Evolutionary conservation across 345 rosid species (phyloP).

Genomic region (Ailanthus altissimus): DNA sequence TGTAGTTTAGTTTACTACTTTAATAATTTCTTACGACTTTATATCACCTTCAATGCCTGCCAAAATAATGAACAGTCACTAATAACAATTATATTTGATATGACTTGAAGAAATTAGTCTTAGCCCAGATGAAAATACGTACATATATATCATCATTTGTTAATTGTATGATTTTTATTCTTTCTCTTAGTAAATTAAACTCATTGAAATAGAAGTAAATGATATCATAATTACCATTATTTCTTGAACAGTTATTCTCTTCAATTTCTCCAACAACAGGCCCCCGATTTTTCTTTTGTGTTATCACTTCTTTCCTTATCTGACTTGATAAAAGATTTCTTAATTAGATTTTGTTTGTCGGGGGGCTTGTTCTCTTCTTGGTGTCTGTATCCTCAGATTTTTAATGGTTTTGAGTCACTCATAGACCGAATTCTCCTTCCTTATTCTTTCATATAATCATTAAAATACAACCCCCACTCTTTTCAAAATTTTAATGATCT

Average conservation of each 20-base stretch:
- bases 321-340: background rate
- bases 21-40: background rate
- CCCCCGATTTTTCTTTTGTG: background rate
- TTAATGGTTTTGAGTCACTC: background rate
- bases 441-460: no score
- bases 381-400: background rate
- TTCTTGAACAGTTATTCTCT: background rate
- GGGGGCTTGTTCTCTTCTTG: background rate
- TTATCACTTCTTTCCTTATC: background rate
- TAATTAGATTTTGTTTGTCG: background rate
- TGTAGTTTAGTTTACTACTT: background rate
- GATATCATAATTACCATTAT: background rate
- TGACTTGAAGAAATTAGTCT: background rate
- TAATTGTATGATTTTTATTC: background rate
- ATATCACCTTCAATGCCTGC: background rate
- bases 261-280: background rate
- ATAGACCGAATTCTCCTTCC: background rate
- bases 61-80: background rate
- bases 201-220: background rate
- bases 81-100: background rate
- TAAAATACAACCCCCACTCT: no score
- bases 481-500: no score
- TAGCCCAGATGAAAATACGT: background rate
- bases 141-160: no score
- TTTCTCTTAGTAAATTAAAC: background rate